Base-by-base conservation (phyloP, 306 rosid genomes). In the Acacia crassicarpa region DNA sequence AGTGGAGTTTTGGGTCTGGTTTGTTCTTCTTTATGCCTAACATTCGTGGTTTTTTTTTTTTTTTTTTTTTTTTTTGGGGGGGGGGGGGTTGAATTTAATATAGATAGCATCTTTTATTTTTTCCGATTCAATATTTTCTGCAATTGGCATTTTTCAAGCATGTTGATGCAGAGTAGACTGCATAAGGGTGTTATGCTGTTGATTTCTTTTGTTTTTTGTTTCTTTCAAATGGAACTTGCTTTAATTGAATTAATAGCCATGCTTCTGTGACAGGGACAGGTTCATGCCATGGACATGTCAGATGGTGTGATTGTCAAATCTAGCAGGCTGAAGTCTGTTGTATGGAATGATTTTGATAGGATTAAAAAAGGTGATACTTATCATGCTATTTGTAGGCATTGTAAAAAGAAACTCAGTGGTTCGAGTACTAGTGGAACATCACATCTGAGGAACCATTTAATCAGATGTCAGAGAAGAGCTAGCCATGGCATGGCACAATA, bases 401-500 rank as follows among this genome's bases (percentile, higher is more conserved):
- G 98, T 85, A 96, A 91, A 80, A 96, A 93, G 98, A 96, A 89
- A 84, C 91, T 96, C 84, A 96, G 99, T 77, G 99, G 99, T 74
- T 96, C 99, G 74, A 96, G 99, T 85, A 89, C 98, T 44, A 96
- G 99, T 72, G 98, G 99, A 80, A 96, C 98, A 59, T 96, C 99
- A 23, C 99, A 96, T 90, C 83, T 96, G 85, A 91, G 99, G 86
- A 96, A 96, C 87, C 99, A 96, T 85, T 90, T 96, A 74, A 87
- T 93, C 79, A 88, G 99, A 89, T 96, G 99, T 81, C 98, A 96
- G 85, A 91, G 97, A 88, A 89, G 98, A 84, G 82, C 96, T 70
- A 82, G 74, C 78, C 87, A 90, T 87, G 94, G 94, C 68, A 67
- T 93, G 78, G 78, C 94, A 79, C 97, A 89, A 56, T 90, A 85